A percentile compares a stretch with the other conserved stretches of the same genome.
Conservation (phyloP, 345 rosid species). For the Eucalyptus tenuipes region DNA sequence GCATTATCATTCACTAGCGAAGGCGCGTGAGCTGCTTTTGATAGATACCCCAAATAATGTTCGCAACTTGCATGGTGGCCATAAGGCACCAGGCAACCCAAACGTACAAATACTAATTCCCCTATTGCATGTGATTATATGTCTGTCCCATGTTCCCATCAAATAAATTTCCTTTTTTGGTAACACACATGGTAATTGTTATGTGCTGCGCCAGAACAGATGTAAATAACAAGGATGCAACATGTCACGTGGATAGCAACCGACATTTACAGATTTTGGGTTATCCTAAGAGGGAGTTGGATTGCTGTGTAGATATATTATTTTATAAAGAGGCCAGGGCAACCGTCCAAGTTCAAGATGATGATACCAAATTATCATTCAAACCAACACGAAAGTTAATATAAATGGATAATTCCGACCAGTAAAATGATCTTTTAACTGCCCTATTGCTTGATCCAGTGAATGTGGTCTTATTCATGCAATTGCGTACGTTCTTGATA, state of each 20-base stretch:
- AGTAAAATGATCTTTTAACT: background rate
- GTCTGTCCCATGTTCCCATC: background rate
- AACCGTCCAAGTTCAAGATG: background rate
- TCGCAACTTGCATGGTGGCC: background rate
- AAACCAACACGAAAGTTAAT: background rate
- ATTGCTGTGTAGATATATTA: background rate
- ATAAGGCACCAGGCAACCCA: background rate
- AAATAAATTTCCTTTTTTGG: background rate
- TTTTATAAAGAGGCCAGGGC: background rate
- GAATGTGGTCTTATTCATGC: background rate
- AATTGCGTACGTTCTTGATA: background rate
- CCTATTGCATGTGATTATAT: background rate
- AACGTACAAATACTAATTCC: background rate
- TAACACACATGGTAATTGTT: background rate
- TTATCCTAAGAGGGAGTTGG: background rate
- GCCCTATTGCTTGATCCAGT: background rate
- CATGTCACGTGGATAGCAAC: background rate
- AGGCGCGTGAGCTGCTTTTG: background rate
- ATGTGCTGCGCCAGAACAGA: background rate
- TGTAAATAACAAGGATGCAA: background rate
- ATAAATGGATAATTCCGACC: background rate
- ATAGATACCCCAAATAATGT: background rate
- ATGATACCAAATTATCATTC: background rate
- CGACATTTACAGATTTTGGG: background rate
- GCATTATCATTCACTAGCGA: background rate